Conservation (phyloP, 139 green algal genomes). For the Monoraphidium neglectum region DNA sequence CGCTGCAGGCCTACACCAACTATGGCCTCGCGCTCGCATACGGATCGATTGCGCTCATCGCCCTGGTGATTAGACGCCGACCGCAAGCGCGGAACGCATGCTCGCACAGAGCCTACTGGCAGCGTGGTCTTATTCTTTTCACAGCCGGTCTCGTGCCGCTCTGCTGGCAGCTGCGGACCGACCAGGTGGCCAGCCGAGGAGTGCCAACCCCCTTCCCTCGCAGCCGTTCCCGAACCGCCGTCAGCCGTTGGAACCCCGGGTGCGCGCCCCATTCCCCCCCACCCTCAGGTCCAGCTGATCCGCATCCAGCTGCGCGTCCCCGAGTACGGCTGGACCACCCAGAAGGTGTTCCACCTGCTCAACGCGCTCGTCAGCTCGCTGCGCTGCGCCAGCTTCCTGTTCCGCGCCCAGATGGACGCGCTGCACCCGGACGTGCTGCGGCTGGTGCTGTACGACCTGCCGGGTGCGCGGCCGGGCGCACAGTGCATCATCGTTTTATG, state of each 20-base stretch:
- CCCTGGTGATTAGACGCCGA: conserved; percentile 76
- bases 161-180: too few relatives aligned
- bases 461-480: conserved; percentile 64
- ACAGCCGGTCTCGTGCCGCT: too few relatives aligned
- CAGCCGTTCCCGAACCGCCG: too few relatives aligned
- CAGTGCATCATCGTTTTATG: too few relatives aligned
- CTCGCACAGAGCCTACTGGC: too few relatives aligned
- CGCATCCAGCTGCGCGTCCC: conserved; percentile 93
- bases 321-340: conserved; percentile 99
- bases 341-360: conserved; percentile 99
- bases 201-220: neutral
- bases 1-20: conserved; percentile 46
- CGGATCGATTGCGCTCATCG: conserved; percentile 59
- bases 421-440: conserved; percentile 50
- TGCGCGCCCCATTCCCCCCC: too few relatives aligned
- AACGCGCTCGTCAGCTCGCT: conserved; percentile 87
- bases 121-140: too few relatives aligned
- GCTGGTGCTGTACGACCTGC: conserved; percentile 85
- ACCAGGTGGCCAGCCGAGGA: neutral
- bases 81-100: too few relatives aligned
- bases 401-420: conserved; percentile 59
- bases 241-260: too few relatives aligned
- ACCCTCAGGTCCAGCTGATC: conserved; percentile 78
- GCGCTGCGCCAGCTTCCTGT: conserved; percentile 79
- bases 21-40: conserved; percentile 72